Evolutionary conservation across 768 basidiomycete genomes (phyloP).

Genomic region (Erythrobasidium yunnanense): DNA sequence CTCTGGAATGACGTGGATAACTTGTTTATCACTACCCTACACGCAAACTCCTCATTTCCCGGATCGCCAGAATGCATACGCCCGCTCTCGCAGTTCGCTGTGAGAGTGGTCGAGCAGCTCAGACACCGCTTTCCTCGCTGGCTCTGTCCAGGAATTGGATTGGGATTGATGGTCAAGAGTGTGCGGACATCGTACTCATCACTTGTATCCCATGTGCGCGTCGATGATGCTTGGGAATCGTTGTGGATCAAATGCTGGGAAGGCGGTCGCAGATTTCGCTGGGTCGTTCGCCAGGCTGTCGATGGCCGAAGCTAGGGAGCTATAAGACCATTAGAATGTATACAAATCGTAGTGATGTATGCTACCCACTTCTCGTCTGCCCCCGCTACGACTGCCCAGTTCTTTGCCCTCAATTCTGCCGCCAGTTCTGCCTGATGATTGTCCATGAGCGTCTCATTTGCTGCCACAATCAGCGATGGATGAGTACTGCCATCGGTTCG

Average conservation of each 20-base stretch:
- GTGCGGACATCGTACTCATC: not conserved
- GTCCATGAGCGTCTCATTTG: slow-evolving; percentile 76
- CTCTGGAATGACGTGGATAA: not conserved
- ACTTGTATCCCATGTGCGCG: not conserved
- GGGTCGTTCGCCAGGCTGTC: not conserved
- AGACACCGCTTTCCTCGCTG: not conserved
- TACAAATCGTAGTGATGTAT: not conserved
- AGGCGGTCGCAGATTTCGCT: not conserved
- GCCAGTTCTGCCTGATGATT: slow-evolving; percentile 91
- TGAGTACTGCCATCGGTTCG: slow-evolving; percentile 44
- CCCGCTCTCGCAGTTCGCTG: not conserved
- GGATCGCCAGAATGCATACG: not conserved
- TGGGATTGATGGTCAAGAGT: not conserved
- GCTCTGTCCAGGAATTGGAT: not conserved
- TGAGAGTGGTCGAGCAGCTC: not conserved
- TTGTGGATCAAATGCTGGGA: slow-evolving; percentile 5
- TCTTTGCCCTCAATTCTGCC: slow-evolving; percentile 46
- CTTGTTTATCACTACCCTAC: not conserved
- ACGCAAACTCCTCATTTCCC: not conserved
- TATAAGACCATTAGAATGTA: too few relatives aligned
- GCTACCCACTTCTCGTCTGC: not conserved
- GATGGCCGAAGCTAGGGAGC: not conserved
- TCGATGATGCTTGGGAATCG: not conserved
- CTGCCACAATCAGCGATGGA: slow-evolving; percentile 65
- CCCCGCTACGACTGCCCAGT: slow-evolving; percentile 26